Conservation (phyloP, 1,284 basidiomycete species). For the Irpex lacteus region DNA sequence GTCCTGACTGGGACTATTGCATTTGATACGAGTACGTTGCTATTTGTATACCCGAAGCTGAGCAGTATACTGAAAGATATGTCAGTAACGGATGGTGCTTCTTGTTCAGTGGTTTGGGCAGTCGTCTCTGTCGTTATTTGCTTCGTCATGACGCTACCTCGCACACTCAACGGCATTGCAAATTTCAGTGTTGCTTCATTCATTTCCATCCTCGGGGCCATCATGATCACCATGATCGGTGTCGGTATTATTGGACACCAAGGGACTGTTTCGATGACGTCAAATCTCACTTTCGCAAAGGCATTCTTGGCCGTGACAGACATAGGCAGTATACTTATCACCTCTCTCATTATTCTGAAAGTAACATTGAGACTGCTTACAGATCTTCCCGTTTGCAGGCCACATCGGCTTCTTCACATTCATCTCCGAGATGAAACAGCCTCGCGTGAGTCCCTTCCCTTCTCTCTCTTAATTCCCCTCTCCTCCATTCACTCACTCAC, state of each 20-base stretch:
- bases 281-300: conserved; percentile 42
- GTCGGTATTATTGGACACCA: conserved; percentile 44
- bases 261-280: conserved; percentile 37
- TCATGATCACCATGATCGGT: conserved; percentile 49
- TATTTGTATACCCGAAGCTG: too few relatives aligned
- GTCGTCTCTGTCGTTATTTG: conserved; percentile 28
- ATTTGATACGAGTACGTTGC: conserved; percentile 29
- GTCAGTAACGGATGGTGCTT: conserved; percentile 28
- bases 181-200: conserved; percentile 31
- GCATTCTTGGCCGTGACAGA: conserved; percentile 55
- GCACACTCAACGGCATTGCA: conserved; percentile 29
- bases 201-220: conserved; percentile 34
- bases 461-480: too few relatives aligned
- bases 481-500: not conserved
- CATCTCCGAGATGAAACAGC: conserved; percentile 52
- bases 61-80: too few relatives aligned
- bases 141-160: conserved; percentile 26
- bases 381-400: conserved; percentile 57
- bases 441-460: conserved; percentile 27
- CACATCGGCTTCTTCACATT: conserved; percentile 49
- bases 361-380: not conserved
- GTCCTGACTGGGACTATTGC: conserved; percentile 32
- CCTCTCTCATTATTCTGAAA: not conserved
- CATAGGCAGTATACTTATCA: conserved; percentile 33
- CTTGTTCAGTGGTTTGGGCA: conserved; percentile 31